Base-by-base conservation (phyloP, 2,329 filamentous ascomycete species). In the Triangularia verruculosa region DNA sequence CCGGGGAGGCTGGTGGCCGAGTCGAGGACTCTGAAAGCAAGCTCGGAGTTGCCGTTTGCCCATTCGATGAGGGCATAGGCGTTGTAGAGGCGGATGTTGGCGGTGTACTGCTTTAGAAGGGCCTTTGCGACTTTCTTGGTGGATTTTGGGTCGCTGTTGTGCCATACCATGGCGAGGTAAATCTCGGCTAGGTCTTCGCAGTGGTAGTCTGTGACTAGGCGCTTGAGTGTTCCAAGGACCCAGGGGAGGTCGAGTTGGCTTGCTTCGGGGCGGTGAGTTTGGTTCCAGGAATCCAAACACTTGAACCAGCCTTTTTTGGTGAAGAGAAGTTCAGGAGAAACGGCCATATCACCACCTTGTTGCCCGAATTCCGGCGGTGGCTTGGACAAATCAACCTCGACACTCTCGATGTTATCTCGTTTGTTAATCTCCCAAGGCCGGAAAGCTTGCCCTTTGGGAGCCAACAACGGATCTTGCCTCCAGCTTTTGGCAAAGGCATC, bases 51-150 rank as follows among this genome's bases (percentile, higher is more conserved):
- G 0, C 82, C 85, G 28, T 82, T 82, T 1, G 79, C 78, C 68
- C 77, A 81, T 74, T 96, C 91, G 3, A 92, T 85, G 13, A 92
- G 76, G 0, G 89, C 91, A 71, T 94, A 96, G 0, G 88, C 86
- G 68, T 92, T 90, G 75, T 96, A 97, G 0, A 97, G 78, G 13
- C 81, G 78, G 2, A 91, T 74, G 69, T 86, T 89, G 0, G 85
- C 80, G 0, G 87, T 80, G 61, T 86, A 84, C 56, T 81, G 82
- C 72, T 90, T 94, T n/a, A 97, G 76, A 0, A 96, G 78, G 6
- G 77, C 76, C 70, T 92, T 96, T 0, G 92, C 91, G 6, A 83
- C 79, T 72, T 92, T 96, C 68, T 85, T 89, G 25, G 87, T 85
- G 1, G 77, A 79, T 0, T 74, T 71, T 0, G 83, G 78, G 52